Evolutionary conservation across 2,329 filamentous ascomycete genomes (phyloP), one percentile per base, ranked within the genome.

Genomic region (Dactylellina parvicollis): DNA sequence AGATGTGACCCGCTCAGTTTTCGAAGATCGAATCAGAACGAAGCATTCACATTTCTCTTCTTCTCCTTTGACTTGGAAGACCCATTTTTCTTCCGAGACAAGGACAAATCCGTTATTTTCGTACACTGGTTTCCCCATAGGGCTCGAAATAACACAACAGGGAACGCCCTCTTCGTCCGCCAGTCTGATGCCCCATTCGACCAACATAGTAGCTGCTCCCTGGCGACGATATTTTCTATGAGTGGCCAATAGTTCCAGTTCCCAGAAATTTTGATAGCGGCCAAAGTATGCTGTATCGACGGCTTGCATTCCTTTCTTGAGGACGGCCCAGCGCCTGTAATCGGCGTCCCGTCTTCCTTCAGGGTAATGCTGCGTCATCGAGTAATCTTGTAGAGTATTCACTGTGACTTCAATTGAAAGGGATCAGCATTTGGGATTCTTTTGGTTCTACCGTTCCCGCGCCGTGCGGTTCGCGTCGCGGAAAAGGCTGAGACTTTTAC

Each of bases 151-250:
- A 20, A 72, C 67, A 57, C 67, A 72, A 40, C 67, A 72, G 32
- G 67, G 67, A n/a, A 72, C 67, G 2, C 67, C 67, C n/a, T 72
- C 67, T 44, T 72, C 67, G 46, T 72, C 67, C 4, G 67, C 67
- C 3, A 64, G 67, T 24, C 52, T 54, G 54, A 72, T 55, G 12
- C 67, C 67, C 67, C 59, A 72, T 55, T 72, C 67, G 2, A 72
- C 50, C 34, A 72, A 28, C 67, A 72, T 72, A 9, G 67, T 72
- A 10, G 67, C 67, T 9, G 67, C 67, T 44, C 67, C 67, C 4
- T 72, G 67, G 20, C 67, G 67, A 40, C 67, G 67, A 36, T 72
- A 72, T 20, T 72, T 72, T 18, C 67, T 57, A 22, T 65, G 67
- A 1, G 67, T 72, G 3, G 59, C 57, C 10, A 72, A 44, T 14